A percentile compares a stretch with the other conserved stretches of the same genome.
Evolutionary conservation across 768 basidiomycete genomes (phyloP).

Genomic region (Boletus subparvulus): DNA sequence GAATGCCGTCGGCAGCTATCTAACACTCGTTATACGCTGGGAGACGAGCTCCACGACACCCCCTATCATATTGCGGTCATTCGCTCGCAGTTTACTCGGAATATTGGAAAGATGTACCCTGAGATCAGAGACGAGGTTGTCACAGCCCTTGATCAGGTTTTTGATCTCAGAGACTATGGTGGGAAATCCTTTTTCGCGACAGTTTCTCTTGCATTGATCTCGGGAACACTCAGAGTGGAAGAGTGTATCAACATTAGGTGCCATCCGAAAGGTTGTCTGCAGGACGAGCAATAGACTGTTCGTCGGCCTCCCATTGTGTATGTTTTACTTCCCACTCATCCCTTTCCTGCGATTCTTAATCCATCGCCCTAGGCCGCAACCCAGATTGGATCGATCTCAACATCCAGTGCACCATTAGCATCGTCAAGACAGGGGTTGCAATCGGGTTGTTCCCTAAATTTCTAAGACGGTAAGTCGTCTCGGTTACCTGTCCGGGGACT

Average conservation of each 20-base stretch:
- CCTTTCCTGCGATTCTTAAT: not conserved
- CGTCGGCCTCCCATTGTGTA: constrained; percentile 49
- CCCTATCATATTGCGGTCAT: constrained; percentile 31
- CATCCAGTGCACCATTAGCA: not conserved
- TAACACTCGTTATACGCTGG: constrained; percentile 39
- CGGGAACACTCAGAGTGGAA: constrained; percentile 38
- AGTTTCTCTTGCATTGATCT: not conserved
- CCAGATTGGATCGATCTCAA: constrained; percentile 4
- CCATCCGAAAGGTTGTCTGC: constrained; percentile 36
- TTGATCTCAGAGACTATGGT: constrained; percentile 26
- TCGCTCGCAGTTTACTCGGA: constrained; percentile 35
- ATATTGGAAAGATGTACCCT: constrained; percentile 38
- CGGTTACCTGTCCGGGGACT: too few relatives aligned
- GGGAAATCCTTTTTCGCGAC: not conserved
- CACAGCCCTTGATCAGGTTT: constrained; percentile 38
- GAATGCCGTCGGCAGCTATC: constrained; percentile 30
- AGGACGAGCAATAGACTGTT: constrained; percentile 35
- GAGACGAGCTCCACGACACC: constrained; percentile 26
- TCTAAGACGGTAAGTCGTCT: constrained; percentile 30
- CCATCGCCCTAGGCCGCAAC: not conserved
- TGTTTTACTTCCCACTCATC: constrained; percentile 4
- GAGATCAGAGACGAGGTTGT: constrained; percentile 46
- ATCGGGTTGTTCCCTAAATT: constrained; percentile 28
- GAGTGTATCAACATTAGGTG: constrained; percentile 24
- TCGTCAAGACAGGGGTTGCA: not conserved